Evolutionary conservation across 2,329 filamentous ascomycete species (phyloP), one percentile per base, ranked within the genome.

Genomic region (Aspergillus texensis): DNA sequence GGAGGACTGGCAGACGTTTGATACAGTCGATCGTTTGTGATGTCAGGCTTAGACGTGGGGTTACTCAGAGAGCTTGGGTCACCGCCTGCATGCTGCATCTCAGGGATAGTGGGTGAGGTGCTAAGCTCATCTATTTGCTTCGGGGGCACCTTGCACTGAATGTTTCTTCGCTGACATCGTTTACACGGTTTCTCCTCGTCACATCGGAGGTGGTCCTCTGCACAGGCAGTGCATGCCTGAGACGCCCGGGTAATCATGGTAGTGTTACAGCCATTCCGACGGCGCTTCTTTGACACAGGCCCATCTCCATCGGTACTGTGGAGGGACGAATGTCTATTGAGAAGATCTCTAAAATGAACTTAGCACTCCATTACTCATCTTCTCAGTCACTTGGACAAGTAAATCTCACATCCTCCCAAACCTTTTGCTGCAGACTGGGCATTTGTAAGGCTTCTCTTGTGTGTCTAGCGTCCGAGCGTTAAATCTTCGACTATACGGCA

Each of bases 131-230:
- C 39, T n/a, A 41, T 19, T 41, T 41, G 39, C 39, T 41, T 41
- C 39, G 39, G 39, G 6, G 39, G 39, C 8, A n/a, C 16, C 57
- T 14, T 53, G 59, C 50, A 69, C 26, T 2, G 36, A 54, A 75
- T 65, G 10, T 69, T 70, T 57, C 70, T 69, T 8, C 72, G 65
- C 32, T 64, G 60, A 24, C 74, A 76, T 26, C 74, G 70, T 3
- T 57, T 58, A 36, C 74, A 76, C 32, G 74, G 74, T 43, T 76
- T 76, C 28, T 70, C 62, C 21, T 76, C 74, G 10, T 71, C 70
- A 36, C 74, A 76, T 14, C 72, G 68, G 12, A 77, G 52, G 53
- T 77, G 74, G 16, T 74, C 68, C 3, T 72, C 71, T 0, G 74
- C 72, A 55, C 74, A 77, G 9, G 69, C 61, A 28, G 63, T 62